Percentiles rank a stretch among this genome's conserved stretches.
Evolutionary conservation across 345 rosid species (phyloP).

Genomic region (Erysimum cheiranthoides): DNA sequence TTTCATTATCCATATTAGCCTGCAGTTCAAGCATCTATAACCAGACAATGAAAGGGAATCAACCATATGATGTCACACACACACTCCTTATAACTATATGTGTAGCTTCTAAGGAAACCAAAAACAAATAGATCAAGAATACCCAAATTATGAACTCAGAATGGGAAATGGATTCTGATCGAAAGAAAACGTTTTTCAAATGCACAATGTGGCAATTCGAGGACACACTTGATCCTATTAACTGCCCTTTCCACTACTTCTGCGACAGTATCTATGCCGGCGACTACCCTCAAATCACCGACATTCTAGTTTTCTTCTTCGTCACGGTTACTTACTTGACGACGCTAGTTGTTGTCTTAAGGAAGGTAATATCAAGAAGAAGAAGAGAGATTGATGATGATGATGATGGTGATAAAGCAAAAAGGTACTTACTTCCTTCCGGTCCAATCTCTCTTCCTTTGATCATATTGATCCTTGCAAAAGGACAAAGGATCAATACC

Average conservation of each 20-base stretch:
- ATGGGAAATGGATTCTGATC: constrained; percentile 55
- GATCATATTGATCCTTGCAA: constrained; percentile 63
- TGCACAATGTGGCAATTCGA: constrained; percentile 83
- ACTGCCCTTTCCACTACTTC: constrained; percentile 84
- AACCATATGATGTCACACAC: background rate
- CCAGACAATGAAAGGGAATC: too few relatives aligned
- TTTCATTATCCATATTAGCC: constrained; percentile 53
- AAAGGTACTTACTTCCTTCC: constrained; percentile 64
- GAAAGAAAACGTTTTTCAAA: constrained; percentile 64
- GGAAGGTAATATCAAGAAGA: constrained; percentile 47
- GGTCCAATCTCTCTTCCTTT: constrained; percentile 73
- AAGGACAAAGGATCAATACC: constrained; percentile 71
- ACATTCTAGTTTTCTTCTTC: constrained; percentile 54
- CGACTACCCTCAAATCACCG: constrained; percentile 57
- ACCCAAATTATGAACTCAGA: constrained; percentile 35
- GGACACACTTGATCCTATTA: constrained; percentile 79
- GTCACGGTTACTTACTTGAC: constrained; percentile 54
- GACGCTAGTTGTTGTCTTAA: constrained; percentile 51
- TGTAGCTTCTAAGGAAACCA: constrained; percentile 38
- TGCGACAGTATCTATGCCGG: constrained; percentile 75
- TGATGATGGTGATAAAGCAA: constrained; percentile 44
- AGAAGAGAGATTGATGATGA: constrained; percentile 18
- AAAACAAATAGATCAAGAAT: background rate
- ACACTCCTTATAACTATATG: background rate
- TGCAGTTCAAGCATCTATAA: too few relatives aligned